Conservation (phyloP, 176 grass and related monocot genomes). For the Elymus sibiricus region DNA sequence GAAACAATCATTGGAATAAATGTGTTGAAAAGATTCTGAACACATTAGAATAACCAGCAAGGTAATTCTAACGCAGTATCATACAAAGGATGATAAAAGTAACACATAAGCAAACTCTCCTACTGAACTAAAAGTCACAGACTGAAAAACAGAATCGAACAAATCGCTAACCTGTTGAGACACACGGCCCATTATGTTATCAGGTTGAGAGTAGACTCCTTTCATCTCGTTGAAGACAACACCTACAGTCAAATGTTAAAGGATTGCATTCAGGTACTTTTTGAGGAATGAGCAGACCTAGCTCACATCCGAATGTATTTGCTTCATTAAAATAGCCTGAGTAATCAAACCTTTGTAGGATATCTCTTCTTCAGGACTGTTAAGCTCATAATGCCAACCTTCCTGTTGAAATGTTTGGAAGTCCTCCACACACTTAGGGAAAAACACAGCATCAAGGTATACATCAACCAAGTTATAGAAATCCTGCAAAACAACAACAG, state of each 20-base stretch:
- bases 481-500: conserved; percentile 58
- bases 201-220: conserved; percentile 97
- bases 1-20: neutral
- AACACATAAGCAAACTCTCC: neutral
- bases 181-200: conserved; percentile 86
- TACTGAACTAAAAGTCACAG: neutral
- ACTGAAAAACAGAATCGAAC: conserved; percentile 19
- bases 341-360: conserved; percentile 78
- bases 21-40: conserved; percentile 10
- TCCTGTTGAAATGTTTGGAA: conserved; percentile 99
- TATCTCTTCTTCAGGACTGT: conserved; percentile 88
- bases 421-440: conserved; percentile 91
- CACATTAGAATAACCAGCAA: conserved; percentile 7
- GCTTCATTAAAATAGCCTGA: conserved; percentile 19
- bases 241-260: conserved; percentile 49
- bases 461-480: conserved; percentile 99
- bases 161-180: conserved; percentile 67
- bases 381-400: conserved; percentile 99
- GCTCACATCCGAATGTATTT: neutral
- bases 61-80: neutral
- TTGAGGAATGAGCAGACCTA: neutral
- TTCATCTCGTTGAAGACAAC: conserved; percentile 99
- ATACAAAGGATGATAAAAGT: neutral
- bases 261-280: conserved; percentile 8
- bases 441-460: conserved; percentile 96